phyloP scores from a whole-genome alignment of 768 basidiomycete species.

The Polyporus arcularius region DNA sequence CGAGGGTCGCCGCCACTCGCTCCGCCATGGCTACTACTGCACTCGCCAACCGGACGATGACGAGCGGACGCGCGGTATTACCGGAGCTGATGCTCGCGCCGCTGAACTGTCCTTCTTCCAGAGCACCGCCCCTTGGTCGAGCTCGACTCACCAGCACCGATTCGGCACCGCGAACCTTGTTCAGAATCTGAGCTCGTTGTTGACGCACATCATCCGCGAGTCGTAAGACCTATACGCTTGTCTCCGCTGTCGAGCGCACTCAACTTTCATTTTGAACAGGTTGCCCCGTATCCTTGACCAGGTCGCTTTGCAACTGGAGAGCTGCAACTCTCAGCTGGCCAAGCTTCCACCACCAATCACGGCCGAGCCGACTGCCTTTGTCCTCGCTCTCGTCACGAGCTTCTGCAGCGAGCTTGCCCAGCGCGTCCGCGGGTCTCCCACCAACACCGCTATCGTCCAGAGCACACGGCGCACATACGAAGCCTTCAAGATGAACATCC shows the following conservation, averaged over 20 bases:
- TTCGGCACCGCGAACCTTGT: constrained; percentile 62
- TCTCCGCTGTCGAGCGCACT: background rate
- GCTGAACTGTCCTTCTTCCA: constrained; percentile 50
- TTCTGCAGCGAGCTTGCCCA: constrained; percentile 12
- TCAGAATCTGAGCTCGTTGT: constrained; percentile 47
- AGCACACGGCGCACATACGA: constrained; percentile 34
- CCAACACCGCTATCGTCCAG: constrained; percentile 38
- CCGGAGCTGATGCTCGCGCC: constrained; percentile 40
- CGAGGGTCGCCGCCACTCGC: constrained; percentile 45
- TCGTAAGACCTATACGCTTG: background rate
- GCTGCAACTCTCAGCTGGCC: constrained; percentile 1
- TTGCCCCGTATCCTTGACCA: constrained; percentile 11
- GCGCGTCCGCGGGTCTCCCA: constrained; percentile 12
- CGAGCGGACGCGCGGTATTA: constrained; percentile 44
- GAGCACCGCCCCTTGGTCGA: constrained; percentile 52
- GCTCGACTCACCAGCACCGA: constrained; percentile 42
- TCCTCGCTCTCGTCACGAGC: constrained; percentile 18
- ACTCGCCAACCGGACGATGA: constrained; percentile 66
- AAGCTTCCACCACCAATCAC: constrained; percentile 15
- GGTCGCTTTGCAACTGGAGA: constrained; percentile 16
- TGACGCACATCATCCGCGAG: constrained; percentile 35
- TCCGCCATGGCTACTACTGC: constrained; percentile 58
- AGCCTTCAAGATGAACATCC: constrained; percentile 36
- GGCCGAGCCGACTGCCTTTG: constrained; percentile 18
- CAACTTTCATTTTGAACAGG: background rate